These are phyloP conservation scores for Gnomoniopsis smithogilvyi DNA, from an alignment of 2,329 filamentous ascomycete genomes.

Conservation along the genomic window DNA sequence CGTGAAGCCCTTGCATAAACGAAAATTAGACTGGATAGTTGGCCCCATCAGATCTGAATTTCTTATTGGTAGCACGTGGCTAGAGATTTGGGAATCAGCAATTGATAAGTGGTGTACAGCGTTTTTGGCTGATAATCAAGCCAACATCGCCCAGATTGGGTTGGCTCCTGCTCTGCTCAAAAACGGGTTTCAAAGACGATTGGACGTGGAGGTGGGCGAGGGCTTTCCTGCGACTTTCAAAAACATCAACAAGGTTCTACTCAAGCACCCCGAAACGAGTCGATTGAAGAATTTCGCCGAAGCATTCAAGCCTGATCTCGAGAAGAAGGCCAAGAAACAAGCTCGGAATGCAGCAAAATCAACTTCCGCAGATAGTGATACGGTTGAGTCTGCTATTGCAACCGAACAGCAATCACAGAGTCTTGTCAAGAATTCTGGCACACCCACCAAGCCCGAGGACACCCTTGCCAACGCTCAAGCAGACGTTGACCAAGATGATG, in stretches of 20 bases:
- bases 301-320: neutral
- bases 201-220: neutral
- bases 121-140: conserved; percentile 9
- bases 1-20: neutral
- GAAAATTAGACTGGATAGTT: neutral
- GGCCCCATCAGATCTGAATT: conserved; percentile 8
- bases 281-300: conserved; percentile 4
- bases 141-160: conserved; percentile 5
- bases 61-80: conserved; percentile 12
- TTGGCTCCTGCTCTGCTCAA: conserved; percentile 1
- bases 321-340: neutral
- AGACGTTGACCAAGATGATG: neutral
- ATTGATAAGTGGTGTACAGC: conserved; percentile 11
- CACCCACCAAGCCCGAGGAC: neutral
- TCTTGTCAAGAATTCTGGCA: neutral
- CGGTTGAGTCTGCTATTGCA: neutral
- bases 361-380: neutral
- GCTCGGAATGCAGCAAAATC: neutral
- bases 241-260: neutral
- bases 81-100: conserved; percentile 11
- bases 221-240: neutral
- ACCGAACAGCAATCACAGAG: neutral
- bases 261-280: conserved; percentile 1
- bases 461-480: neutral
- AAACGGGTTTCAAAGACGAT: neutral